These are phyloP conservation scores for Dactylonectria estremocensis DNA, from an alignment of 2,329 filamentous ascomycete species.

Conservation along the genomic window DNA sequence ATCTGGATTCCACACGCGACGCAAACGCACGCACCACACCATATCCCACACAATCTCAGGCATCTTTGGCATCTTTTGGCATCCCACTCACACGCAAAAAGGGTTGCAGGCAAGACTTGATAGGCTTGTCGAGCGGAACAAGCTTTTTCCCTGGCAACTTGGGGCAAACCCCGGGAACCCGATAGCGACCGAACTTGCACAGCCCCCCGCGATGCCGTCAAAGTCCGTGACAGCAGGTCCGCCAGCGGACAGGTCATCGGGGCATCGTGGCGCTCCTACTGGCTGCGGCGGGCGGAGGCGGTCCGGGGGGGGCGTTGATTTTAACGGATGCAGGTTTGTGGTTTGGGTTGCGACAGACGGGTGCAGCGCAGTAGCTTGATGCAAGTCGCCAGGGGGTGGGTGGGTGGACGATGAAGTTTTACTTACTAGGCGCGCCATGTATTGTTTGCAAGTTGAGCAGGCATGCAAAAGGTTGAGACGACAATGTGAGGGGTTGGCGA, in stretches of 20 bases:
- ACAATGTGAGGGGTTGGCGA: slow-evolving; percentile 1
- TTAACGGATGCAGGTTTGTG: not conserved
- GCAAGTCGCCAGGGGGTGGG: slow-evolving; percentile 41
- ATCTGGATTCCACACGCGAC: not conserved
- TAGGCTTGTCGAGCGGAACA: not conserved
- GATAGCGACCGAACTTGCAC: not conserved
- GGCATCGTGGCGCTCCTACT: slow-evolving; percentile 16
- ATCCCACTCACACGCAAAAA: too few relatives aligned
- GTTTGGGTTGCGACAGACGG: slow-evolving; percentile 35
- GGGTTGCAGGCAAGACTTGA: not conserved
- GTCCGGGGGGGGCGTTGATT: slow-evolving; percentile 1
- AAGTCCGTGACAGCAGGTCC: slow-evolving; percentile 6
- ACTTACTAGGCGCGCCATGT: not conserved
- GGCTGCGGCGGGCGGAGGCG: slow-evolving; percentile 18
- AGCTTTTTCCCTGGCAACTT: not conserved
- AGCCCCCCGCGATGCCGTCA: slow-evolving; percentile 21
- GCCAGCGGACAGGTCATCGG: slow-evolving; percentile 9
- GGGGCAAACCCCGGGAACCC: not conserved
- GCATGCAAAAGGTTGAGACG: not conserved
- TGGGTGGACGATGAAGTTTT: not conserved
- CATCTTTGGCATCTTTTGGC: too few relatives aligned
- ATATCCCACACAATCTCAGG: not conserved
- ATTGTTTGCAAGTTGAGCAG: not conserved
- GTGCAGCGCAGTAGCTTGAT: slow-evolving; percentile 44
- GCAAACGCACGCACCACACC: not conserved